Percentiles rank a stretch among this genome's conserved stretches.
Evolutionary conservation across 1,284 basidiomycete species (phyloP).

Genomic region (Thelephora terrestris): DNA sequence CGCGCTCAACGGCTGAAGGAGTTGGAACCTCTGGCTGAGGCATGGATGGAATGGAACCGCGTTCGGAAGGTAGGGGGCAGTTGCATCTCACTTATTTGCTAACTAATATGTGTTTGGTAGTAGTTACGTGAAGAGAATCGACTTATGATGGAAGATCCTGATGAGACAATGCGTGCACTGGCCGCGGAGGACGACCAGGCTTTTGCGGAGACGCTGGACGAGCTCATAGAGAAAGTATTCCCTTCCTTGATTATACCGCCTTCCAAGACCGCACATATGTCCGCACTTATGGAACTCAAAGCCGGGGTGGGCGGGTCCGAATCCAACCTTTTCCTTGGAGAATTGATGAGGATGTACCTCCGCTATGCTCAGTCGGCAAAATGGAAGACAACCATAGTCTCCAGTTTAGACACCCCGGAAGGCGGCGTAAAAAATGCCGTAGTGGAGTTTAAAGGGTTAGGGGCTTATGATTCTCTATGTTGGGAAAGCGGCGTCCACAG

Average conservation of each 20-base stretch:
- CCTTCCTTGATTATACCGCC: slow-evolving; percentile 66
- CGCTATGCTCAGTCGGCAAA: slow-evolving; percentile 46
- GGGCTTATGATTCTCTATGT: slow-evolving; percentile 70
- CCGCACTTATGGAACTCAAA: slow-evolving; percentile 84
- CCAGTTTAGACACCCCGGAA: slow-evolving; percentile 41
- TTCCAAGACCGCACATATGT: slow-evolving; percentile 53
- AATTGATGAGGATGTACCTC: slow-evolving; percentile 80
- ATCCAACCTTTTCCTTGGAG: slow-evolving; percentile 72
- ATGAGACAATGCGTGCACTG: slow-evolving; percentile 67
- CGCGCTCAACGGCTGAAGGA: slow-evolving; percentile 38
- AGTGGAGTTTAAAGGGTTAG: slow-evolving; percentile 70
- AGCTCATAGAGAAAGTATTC: slow-evolving; percentile 45
- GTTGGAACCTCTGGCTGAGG: slow-evolving; percentile 38
- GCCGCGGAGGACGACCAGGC: slow-evolving; percentile 61
- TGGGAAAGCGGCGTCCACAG: slow-evolving; percentile 96
- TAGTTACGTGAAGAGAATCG: slow-evolving; percentile 61
- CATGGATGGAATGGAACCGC: slow-evolving; percentile 38
- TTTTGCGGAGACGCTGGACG: slow-evolving; percentile 40
- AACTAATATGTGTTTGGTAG: slow-evolving; percentile 16
- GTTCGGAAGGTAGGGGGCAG: slow-evolving; percentile 31
- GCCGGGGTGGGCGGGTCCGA: slow-evolving; percentile 92
- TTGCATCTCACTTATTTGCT: neutral
- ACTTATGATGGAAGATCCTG: slow-evolving; percentile 62
- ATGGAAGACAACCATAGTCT: slow-evolving; percentile 47
- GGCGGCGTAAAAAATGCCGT: slow-evolving; percentile 80